Conservation (phyloP, 371 early-diverging fungal genomes). For the Capillidium rhysosporum region DNA sequence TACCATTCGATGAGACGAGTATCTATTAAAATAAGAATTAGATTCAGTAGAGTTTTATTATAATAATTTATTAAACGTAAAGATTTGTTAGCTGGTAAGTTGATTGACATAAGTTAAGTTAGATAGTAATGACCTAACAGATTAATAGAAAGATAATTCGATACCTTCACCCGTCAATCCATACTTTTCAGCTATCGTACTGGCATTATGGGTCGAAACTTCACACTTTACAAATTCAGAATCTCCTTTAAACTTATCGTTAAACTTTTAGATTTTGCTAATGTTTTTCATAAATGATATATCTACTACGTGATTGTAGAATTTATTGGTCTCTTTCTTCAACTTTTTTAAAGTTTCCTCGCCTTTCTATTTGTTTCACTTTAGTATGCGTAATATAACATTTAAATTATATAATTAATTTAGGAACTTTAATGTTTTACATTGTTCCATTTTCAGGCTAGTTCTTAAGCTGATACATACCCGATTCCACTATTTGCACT, state of each 20-base stretch:
- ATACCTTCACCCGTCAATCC: background rate
- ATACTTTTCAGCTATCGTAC: conserved; percentile 3
- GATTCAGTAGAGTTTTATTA: too few species aligned
- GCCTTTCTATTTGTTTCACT: conserved; percentile 3
- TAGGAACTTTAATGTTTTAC: background rate
- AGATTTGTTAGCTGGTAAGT: background rate
- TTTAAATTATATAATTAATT: background rate
- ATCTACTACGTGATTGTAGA: background rate
- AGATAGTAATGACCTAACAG: conserved; percentile 4
- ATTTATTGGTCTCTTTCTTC: background rate
- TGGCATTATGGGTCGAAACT: conserved; percentile 7
- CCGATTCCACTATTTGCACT: conserved; percentile 7
- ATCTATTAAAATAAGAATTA: background rate
- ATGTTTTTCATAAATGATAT: background rate
- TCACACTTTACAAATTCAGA: background rate
- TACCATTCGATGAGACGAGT: conserved; percentile 8
- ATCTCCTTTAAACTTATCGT: background rate
- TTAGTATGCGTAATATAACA: conserved; percentile 4
- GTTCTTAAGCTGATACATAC: conserved; percentile 1
- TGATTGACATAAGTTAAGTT: conserved; percentile 3
- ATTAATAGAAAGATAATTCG: conserved; percentile 6
- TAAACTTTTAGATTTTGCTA: background rate
- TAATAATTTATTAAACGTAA: background rate
- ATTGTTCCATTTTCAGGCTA: background rate
- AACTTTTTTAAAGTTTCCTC: conserved; percentile 4